These are phyloP conservation scores for Arxiozyma heterogenica DNA, from an alignment of 1,139 yeast species.

Conservation along the genomic window DNA sequence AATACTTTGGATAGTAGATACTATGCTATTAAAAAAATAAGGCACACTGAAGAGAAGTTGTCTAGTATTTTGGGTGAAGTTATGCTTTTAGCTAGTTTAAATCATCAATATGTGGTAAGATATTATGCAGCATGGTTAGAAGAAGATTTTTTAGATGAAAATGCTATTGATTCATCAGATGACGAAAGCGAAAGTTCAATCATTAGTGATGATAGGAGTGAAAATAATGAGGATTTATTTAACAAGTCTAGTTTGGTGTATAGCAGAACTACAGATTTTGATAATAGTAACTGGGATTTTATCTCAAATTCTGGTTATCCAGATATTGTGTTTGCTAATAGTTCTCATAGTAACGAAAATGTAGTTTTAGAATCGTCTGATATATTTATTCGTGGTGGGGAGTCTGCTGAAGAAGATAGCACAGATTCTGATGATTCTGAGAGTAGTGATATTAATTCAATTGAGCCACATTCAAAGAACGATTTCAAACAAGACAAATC, in stretches of 20 bases:
- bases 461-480: neutral
- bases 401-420: neutral
- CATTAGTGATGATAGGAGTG: slow-evolving; percentile 9
- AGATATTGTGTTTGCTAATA: slow-evolving; percentile 48
- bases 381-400: neutral
- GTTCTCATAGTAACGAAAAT: slow-evolving; percentile 3
- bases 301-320: slow-evolving; percentile 56
- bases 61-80: slow-evolving; percentile 84
- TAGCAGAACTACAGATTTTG: slow-evolving; percentile 22
- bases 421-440: neutral
- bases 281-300: slow-evolving; percentile 41
- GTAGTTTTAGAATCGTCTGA: slow-evolving; percentile 1
- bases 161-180: slow-evolving; percentile 28
- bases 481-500: slow-evolving; percentile 7
- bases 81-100: slow-evolving; percentile 78
- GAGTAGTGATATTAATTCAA: slow-evolving; percentile 1
- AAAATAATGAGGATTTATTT: slow-evolving; percentile 13
- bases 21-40: slow-evolving; percentile 87
- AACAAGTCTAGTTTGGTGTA: slow-evolving; percentile 23
- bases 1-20: slow-evolving; percentile 88
- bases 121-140: slow-evolving; percentile 98
- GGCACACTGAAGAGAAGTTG: slow-evolving; percentile 70
- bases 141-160: slow-evolving; percentile 48
- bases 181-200: slow-evolving; percentile 23
- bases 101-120: slow-evolving; percentile 91